phyloP scores from a whole-genome alignment of 306 rosid species.

The Astragalus membranaceus region DNA sequence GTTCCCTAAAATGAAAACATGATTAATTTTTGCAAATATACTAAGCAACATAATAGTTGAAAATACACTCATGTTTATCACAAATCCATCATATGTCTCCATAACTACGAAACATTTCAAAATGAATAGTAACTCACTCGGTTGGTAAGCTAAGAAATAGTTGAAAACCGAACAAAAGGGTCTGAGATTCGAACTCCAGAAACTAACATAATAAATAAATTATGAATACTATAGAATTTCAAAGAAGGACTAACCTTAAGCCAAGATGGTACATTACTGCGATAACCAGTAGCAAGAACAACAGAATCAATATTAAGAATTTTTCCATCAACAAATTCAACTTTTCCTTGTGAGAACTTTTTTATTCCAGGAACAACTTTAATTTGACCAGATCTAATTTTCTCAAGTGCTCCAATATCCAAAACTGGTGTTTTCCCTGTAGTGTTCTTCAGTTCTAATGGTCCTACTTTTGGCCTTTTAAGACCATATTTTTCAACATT shows the following conservation, averaged over 20 bases:
- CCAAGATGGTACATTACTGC: slow-evolving; percentile 98
- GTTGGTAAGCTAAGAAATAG: too few relatives aligned
- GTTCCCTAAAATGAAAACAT: neutral
- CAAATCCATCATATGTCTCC: neutral
- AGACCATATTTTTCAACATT: slow-evolving; percentile 61
- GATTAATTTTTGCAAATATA: neutral
- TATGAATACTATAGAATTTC: neutral
- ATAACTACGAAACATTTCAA: neutral
- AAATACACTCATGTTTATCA: neutral
- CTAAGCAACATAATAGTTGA: neutral
- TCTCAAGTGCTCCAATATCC: slow-evolving; percentile 76
- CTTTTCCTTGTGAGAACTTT: slow-evolving; percentile 53
- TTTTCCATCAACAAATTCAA: slow-evolving; percentile 65
- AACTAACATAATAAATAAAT: neutral
- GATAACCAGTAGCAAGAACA: slow-evolving; percentile 86
- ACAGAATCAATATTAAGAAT: slow-evolving; percentile 64
- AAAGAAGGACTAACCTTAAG: slow-evolving; percentile 54
- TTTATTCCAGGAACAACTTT: slow-evolving; percentile 82
- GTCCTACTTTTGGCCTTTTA: slow-evolving; percentile 64
- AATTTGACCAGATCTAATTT: slow-evolving; percentile 62
- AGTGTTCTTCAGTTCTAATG: slow-evolving; percentile 68
- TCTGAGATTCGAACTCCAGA: too few relatives aligned
- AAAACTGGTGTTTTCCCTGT: slow-evolving; percentile 85
- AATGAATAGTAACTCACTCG: too few relatives aligned
- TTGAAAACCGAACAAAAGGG: too few relatives aligned